Base-by-base conservation (phyloP, 768 basidiomycete genomes). In the Kwoniella dendrophila region DNA sequence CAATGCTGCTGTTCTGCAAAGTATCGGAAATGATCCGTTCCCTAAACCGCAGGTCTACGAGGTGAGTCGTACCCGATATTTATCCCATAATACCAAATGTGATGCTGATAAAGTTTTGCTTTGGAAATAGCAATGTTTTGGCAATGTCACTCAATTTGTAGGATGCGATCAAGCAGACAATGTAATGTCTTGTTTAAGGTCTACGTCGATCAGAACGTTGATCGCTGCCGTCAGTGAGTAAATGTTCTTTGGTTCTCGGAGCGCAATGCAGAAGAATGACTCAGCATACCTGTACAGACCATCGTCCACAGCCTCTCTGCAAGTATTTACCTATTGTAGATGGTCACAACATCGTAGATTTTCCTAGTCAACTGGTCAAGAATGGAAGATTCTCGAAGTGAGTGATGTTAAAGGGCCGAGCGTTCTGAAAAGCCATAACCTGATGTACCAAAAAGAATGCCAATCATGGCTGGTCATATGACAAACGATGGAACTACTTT, bases 1-100 rank as follows among this genome's bases (percentile, higher is more conserved):
- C 62, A 44, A 63, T 22, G 59, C 62, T 4, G 54, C 63, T 14
- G 67, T 68, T 45, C 41, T 64, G n/a, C 67, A 68, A 50, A 68
- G 67, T 55, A 64, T 64, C 12, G 67, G 63, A 27, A 68, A 68
- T 32, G 67, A 68, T 59, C 67, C 67, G 1, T 64, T 57, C 56
- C 67, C 62, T 2, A 12, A 47, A 7, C 48, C 63, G 3, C 26
- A 30, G 6, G 44, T 59, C 14, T 65, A 65, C 54, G 63, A 68
- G 59, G 67, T 64, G 16, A 30, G 65, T 51, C 34, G 34, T 0
- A 10, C 20, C n/a, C 45, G 8, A 7, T 27, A 20, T 47, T 10
- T 47, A n/a, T n/a, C n/a, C n/a, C n/a, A n/a, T 20, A 7, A 11
- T 47, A 20, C 8, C 8, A 52, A 22, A 20, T 12, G 22, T 52